These are phyloP conservation scores for Lignosus rhinocerotis DNA, from an alignment of 1,284 basidiomycete species.

Conservation along the genomic window DNA sequence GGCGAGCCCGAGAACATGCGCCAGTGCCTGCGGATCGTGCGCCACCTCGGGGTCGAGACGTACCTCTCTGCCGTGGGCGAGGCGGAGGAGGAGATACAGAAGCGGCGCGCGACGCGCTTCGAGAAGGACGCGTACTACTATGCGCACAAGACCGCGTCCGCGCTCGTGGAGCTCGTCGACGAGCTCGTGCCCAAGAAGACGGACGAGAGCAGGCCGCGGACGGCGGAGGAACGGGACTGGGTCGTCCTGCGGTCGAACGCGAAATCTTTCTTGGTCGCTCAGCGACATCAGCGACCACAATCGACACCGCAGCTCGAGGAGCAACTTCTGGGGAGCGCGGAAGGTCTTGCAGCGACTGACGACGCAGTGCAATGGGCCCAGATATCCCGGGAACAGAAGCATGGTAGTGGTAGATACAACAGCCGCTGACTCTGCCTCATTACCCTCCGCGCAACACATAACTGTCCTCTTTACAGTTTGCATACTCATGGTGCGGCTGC, in stretches of 20 bases:
- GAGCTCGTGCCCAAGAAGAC: slow-evolving; percentile 21
- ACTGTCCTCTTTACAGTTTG: no score
- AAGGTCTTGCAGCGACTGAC: slow-evolving; percentile 23
- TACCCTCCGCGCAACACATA: no score
- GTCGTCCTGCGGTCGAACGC: slow-evolving; percentile 21
- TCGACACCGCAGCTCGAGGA: slow-evolving; percentile 25
- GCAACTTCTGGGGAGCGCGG: slow-evolving; percentile 22
- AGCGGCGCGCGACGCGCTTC: slow-evolving; percentile 9
- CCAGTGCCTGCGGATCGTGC: slow-evolving; percentile 59
- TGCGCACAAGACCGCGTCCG: slow-evolving; percentile 24
- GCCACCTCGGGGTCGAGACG: slow-evolving; percentile 39
- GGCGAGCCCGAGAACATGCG: slow-evolving; percentile 49
- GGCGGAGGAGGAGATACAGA: not conserved
- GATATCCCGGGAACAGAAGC: slow-evolving; percentile 18
- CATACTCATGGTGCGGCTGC: no score
- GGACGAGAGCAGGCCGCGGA: slow-evolving; percentile 6
- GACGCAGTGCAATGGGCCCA: slow-evolving; percentile 15
- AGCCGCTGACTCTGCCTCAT: no score
- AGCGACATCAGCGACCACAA: slow-evolving; percentile 9
- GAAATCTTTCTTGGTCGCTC: slow-evolving; percentile 13
- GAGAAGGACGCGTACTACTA: slow-evolving; percentile 23
- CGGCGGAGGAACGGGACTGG: slow-evolving; percentile 21
- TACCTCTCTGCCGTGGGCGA: not conserved
- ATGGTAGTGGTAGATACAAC: no score
- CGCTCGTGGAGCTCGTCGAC: slow-evolving; percentile 24